Conservation (phyloP, 129 eudicot species). For the Helichrysum umbraculigerum region DNA sequence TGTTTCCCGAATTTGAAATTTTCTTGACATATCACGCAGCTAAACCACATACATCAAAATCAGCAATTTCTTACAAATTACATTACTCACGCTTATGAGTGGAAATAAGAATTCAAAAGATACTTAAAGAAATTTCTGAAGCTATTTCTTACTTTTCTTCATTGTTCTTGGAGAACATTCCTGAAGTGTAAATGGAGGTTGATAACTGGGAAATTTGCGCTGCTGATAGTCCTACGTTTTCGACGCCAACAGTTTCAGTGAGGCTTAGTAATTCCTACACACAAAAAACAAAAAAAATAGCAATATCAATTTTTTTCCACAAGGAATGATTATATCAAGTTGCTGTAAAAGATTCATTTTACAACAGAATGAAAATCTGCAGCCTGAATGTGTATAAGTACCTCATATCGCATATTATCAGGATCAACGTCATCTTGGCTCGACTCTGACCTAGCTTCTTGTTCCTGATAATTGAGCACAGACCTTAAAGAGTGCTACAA, state of each 20-base stretch:
- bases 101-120: not conserved
- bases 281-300: not conserved
- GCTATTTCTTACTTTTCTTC: conserved; percentile 42
- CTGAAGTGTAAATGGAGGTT: conserved; percentile 56
- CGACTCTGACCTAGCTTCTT: conserved; percentile 33
- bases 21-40: conserved; percentile 67
- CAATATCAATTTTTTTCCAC: too few species aligned
- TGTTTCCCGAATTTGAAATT: conserved; percentile 46
- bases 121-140: not conserved
- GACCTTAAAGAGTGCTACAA: not conserved
- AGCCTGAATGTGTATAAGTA: conserved; percentile 12
- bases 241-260: conserved; percentile 64
- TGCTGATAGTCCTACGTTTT: conserved; percentile 61
- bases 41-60: conserved; percentile 17
- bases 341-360: not conserved
- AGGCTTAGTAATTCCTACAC: conserved; percentile 63
- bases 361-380: not conserved
- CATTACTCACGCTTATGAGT: not conserved
- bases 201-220: conserved; percentile 57
- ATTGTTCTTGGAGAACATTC: conserved; percentile 60
- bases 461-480: conserved; percentile 19
- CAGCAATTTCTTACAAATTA: not conserved
- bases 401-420: conserved; percentile 79
- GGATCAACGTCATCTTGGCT: conserved; percentile 70
- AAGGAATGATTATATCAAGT: not conserved